phyloP scores from a whole-genome alignment of 768 basidiomycete species.

The Tylopilus rubrobrunneus region DNA sequence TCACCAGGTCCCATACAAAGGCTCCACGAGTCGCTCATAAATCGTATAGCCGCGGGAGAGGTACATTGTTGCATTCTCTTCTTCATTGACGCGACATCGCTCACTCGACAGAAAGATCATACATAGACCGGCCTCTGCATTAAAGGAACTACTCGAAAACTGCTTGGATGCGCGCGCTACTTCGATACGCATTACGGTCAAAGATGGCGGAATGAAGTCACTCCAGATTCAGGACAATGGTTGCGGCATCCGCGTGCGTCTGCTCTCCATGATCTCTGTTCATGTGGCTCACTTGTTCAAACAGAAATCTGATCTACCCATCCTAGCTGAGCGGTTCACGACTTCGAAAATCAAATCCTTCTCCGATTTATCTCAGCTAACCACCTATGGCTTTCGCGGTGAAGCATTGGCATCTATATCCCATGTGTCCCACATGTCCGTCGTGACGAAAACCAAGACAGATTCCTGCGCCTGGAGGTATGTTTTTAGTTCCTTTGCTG shows the following conservation, averaged over 20 bases:
- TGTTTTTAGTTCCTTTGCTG: constrained; percentile 28
- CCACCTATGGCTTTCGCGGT: constrained; percentile 95
- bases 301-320: constrained; percentile 83
- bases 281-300: neutral
- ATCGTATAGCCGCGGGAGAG: constrained; percentile 85
- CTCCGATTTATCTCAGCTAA: constrained; percentile 77
- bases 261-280: neutral
- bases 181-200: constrained; percentile 80
- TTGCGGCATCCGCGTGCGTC: constrained; percentile 84
- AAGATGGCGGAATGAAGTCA: constrained; percentile 93
- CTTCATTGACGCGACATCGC: neutral
- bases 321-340: constrained; percentile 92
- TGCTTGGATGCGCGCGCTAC: constrained; percentile 91
- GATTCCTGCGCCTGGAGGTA: constrained; percentile 93
- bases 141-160: constrained; percentile 96
- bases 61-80: constrained; percentile 28
- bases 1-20: constrained; percentile 60
- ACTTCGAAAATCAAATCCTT: constrained; percentile 90
- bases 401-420: constrained; percentile 96
- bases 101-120: constrained; percentile 57
- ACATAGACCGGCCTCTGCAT: constrained; percentile 86
- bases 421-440: constrained; percentile 49
- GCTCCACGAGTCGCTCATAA: constrained; percentile 80
- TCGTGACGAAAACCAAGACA: constrained; percentile 83
- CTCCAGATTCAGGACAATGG: constrained; percentile 98